A percentile compares a stretch with the other conserved stretches of the same genome.
These are phyloP conservation scores for Pestalotiopsis sp. DNA, from an alignment of 2,329 filamentous ascomycete species.

Conservation along the genomic window DNA sequence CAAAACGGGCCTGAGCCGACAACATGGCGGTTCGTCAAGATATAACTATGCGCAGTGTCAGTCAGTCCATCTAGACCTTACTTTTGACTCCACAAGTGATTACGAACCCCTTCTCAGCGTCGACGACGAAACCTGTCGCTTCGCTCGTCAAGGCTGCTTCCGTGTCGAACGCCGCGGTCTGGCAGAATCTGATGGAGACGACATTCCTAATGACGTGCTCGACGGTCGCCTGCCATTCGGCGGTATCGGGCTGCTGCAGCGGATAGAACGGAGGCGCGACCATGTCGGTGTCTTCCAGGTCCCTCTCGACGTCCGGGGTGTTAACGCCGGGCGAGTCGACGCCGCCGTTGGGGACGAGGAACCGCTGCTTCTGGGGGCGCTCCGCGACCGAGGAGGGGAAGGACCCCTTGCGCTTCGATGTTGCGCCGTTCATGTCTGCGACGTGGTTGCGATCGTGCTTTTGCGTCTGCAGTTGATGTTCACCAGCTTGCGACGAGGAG, in stretches of 20 bases:
- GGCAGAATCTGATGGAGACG: constrained; percentile 98
- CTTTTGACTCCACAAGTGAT: not conserved
- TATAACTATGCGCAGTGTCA: constrained; percentile 54
- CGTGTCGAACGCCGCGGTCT: constrained; percentile 98
- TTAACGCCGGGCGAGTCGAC: constrained; percentile 52
- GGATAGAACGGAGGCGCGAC: constrained; percentile 39
- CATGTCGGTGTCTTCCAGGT: constrained; percentile 42
- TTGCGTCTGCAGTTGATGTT: constrained; percentile 1
- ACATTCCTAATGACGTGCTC: constrained; percentile 93
- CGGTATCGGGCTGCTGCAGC: constrained; percentile 55
- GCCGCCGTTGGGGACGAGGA: constrained; percentile 44
- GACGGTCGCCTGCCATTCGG: constrained; percentile 94
- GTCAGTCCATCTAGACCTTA: not conserved
- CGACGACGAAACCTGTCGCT: constrained; percentile 96
- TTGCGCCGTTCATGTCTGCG: constrained; percentile 45
- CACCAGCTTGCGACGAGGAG: constrained; percentile 2
- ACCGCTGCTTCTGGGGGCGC: constrained; percentile 40
- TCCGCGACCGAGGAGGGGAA: constrained; percentile 37
- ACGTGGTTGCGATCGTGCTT: not conserved
- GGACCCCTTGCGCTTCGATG: constrained; percentile 55
- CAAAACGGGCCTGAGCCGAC: constrained; percentile 95
- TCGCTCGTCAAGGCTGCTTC: constrained; percentile 91
- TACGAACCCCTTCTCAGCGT: constrained; percentile 81
- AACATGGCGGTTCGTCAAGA: constrained; percentile 88
- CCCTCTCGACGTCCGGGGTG: constrained; percentile 42